A percentile compares a stretch with the other conserved stretches of the same genome.
Conservation (phyloP, 495 filamentous ascomycete genomes). For the Penicillium paxilli region DNA sequence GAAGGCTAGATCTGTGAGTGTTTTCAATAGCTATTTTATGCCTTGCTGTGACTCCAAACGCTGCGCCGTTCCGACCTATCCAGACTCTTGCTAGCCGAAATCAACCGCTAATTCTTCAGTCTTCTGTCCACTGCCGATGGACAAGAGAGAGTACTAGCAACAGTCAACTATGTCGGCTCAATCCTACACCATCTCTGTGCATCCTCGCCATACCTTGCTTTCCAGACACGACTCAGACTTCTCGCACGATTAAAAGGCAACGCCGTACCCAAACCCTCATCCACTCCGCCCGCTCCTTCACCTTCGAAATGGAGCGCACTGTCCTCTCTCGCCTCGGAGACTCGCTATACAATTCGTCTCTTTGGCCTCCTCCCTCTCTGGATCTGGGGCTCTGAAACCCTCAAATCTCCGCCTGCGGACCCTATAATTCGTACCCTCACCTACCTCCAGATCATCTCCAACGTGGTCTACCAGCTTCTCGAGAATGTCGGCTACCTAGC, state of each 20-base stretch:
- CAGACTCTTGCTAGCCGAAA: neutral
- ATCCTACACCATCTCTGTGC: conserved; percentile 41
- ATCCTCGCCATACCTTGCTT: conserved; percentile 37
- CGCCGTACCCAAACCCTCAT: conserved; percentile 15
- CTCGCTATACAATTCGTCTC: conserved; percentile 72
- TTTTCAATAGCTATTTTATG: neutral
- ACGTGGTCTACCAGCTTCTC: conserved; percentile 69
- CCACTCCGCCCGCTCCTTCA: conserved; percentile 26
- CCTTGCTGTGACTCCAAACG: neutral
- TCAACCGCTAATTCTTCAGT: conserved; percentile 11
- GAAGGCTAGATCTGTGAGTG: conserved; percentile 39
- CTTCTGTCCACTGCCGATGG: conserved; percentile 36
- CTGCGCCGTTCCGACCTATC: neutral
- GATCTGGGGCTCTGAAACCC: conserved; percentile 61
- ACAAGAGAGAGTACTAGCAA: conserved; percentile 37
- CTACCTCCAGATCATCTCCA: conserved; percentile 65
- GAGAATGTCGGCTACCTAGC: conserved; percentile 85
- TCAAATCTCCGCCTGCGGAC: conserved; percentile 50
- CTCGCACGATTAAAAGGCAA: conserved; percentile 33
- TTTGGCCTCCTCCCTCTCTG: conserved; percentile 80
- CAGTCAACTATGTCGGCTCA: conserved; percentile 40
- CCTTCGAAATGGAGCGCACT: conserved; percentile 49
- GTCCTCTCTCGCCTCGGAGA: conserved; percentile 63
- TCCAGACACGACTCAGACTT: conserved; percentile 37
- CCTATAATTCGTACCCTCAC: conserved; percentile 51